phyloP scores from a whole-genome alignment of 2,329 filamentous ascomycete species.

The Aspergillus fumigatiaffinis region DNA sequence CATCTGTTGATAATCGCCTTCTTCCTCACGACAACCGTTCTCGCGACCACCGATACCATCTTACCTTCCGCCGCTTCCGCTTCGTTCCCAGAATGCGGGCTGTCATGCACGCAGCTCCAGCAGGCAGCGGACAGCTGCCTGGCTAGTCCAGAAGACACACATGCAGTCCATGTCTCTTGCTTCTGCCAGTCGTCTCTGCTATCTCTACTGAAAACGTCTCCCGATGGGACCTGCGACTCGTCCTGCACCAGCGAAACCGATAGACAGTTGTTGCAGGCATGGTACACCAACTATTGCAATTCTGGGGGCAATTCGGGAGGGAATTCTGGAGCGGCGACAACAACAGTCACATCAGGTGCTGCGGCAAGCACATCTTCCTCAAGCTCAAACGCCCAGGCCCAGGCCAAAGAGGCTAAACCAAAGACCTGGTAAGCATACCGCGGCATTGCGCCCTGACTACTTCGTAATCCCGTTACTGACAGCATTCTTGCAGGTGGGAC shows the following conservation, averaged over 20 bases:
- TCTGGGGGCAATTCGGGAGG: constrained; percentile 40
- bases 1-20: constrained; percentile 3
- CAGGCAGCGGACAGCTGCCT: constrained; percentile 71
- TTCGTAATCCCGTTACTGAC: background rate
- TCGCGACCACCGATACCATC: constrained; percentile 24
- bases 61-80: constrained; percentile 35
- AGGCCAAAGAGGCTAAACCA: background rate
- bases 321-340: constrained; percentile 38
- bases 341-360: constrained; percentile 16
- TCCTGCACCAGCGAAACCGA: constrained; percentile 53
- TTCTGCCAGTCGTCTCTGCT: constrained; percentile 67
- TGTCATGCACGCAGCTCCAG: constrained; percentile 57
- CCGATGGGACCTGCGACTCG: constrained; percentile 59
- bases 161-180: constrained; percentile 60
- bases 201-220: constrained; percentile 53
- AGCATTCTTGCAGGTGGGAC: constrained; percentile 24
- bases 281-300: constrained; percentile 66
- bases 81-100: constrained; percentile 60
- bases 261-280: constrained; percentile 58
- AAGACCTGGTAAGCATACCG: constrained; percentile 23
- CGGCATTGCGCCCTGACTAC: background rate
- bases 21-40: constrained; percentile 15
- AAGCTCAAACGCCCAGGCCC: constrained; percentile 8
- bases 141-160: constrained; percentile 47
- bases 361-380: constrained; percentile 16